Evolutionary conservation across 495 filamentous ascomycete genomes (phyloP), one percentile per base, ranked within the genome.

Genomic region (Thozetella sp.): DNA sequence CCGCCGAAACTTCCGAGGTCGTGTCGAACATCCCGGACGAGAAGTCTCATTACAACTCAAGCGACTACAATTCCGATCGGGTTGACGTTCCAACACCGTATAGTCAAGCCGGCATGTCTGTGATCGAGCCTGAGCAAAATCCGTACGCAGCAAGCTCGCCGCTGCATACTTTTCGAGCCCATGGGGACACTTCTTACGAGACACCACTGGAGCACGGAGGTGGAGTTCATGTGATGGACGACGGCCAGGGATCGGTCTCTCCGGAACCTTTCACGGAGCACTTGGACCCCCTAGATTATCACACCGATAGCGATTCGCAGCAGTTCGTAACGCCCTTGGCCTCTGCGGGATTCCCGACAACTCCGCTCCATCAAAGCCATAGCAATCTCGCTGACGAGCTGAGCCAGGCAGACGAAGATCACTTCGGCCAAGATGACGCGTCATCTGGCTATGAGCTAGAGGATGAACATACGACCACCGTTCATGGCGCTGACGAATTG

Each of bases 401-500:
- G 2, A 52, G 23, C 43, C 23, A 25, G 2, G 59, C 20, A 3
- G 56, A 53, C 11, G 61, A 59, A 13, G 20, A 40, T 10, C 26
- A 58, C n/a, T n/a, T 30, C 22, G 13, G 55, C 6, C 20, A 30
- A 6, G 53, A 19, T 3, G 51, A 46, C 2, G 46, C 19, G 12
- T 9, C 56, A 2, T 26, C 25, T 2, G 37, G 51, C 11, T 55
- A 54, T 17, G 56, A 61, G 24, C 15, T 61, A 15, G 46, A 53
- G 40, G 53, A 66, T 24, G 63, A 62, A 22, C 56, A 67, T 19
- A 56, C 57, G 0, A 63, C 65, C 17, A 68, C 67, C 0, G 67
- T 68, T n/a, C 54, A 67, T 12, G 70, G 66, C 2, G 50, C 65
- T 3, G 64, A 65, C 22, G 55, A 59, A 11, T 53, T 66, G 15